These are phyloP conservation scores for Kodamaea leandrae DNA, from an alignment of 805 yeast genomes.

Conservation along the genomic window DNA sequence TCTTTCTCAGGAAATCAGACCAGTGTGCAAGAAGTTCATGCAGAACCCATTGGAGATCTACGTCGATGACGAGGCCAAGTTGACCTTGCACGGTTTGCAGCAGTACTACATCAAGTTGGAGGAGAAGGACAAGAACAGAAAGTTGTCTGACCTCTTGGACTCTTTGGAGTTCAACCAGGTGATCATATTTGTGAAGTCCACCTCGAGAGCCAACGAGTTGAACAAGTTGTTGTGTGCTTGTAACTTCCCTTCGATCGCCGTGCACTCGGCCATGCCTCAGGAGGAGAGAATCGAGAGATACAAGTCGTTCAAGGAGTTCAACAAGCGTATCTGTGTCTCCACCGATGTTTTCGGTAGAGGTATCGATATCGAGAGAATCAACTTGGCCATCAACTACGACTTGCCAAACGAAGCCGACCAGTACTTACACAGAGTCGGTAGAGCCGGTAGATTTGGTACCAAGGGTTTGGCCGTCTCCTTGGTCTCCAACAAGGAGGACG, in stretches of 20 bases:
- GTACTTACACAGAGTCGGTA: constrained; percentile 97
- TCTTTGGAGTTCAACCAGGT: constrained; percentile 97
- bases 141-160: constrained; percentile 88
- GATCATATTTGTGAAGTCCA: constrained; percentile 89
- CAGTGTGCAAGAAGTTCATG: constrained; percentile 96
- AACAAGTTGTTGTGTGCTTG: constrained; percentile 85
- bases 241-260: constrained; percentile 96
- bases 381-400: constrained; percentile 96
- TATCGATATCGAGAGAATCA: constrained; percentile 98
- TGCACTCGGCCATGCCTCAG: constrained; percentile 93
- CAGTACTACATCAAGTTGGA: constrained; percentile 89
- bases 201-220: constrained; percentile 88
- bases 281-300: constrained; percentile 97
- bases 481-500: constrained; percentile 82
- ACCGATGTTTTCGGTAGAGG: constrained; percentile 99
- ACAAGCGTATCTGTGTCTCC: constrained; percentile 97
- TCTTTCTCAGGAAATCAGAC: constrained; percentile 88
- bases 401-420: constrained; percentile 96
- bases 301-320: constrained; percentile 94
- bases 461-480: constrained; percentile 95
- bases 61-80: constrained; percentile 96
- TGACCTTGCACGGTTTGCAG: constrained; percentile 96
- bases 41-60: constrained; percentile 96
- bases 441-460: constrained; percentile 99
- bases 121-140: constrained; percentile 91